These are phyloP conservation scores for Dictyostelium firmibasis DNA, from an alignment of 78 protist species.

Conservation along the genomic window DNA sequence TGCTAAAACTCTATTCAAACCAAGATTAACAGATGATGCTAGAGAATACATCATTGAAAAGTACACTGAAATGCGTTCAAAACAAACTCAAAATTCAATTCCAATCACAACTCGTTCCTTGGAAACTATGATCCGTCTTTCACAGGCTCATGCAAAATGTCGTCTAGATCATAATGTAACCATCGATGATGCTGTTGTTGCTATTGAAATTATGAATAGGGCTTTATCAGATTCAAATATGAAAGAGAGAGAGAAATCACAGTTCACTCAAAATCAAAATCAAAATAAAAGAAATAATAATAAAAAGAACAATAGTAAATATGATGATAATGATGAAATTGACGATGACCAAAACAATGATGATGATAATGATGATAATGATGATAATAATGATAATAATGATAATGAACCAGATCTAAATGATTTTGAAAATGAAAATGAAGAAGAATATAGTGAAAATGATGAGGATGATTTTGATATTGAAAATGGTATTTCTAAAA, in stretches of 20 bases:
- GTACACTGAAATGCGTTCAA: constrained; percentile 68
- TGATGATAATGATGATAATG: neutral
- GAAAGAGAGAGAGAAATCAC: neutral
- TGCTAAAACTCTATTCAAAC: constrained; percentile 66
- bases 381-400: neutral
- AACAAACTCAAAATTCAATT: constrained; percentile 68
- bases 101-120: constrained; percentile 98
- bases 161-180: constrained; percentile 73
- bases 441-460: neutral
- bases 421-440: neutral
- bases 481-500: neutral
- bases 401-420: neutral
- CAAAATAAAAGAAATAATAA: neutral
- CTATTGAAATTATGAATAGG: constrained; percentile 51
- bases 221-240: neutral
- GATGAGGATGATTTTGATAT: neutral
- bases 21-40: constrained; percentile 82
- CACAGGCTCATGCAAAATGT: constrained; percentile 98
- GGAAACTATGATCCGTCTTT: constrained; percentile 97
- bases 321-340: neutral
- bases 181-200: constrained; percentile 65
- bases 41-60: neutral
- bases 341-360: neutral
- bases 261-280: neutral
- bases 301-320: neutral